phyloP scores from a whole-genome alignment of 1,284 basidiomycete species.

The Pseudozyma sp. region DNA sequence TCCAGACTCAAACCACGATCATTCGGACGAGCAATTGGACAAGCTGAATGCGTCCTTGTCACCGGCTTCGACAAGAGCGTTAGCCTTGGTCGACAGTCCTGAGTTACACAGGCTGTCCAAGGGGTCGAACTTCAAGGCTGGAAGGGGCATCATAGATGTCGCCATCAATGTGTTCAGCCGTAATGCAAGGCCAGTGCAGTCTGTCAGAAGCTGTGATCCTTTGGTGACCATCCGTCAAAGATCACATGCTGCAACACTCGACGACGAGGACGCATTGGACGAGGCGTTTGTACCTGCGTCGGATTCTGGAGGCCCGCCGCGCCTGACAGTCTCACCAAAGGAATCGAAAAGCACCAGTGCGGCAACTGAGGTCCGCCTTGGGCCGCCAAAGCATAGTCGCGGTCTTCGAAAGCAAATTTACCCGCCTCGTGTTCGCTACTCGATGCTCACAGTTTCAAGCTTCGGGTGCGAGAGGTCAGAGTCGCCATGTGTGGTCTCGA shows the following conservation, averaged over 20 bases:
- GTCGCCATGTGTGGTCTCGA: background rate
- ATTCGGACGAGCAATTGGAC: too few relatives aligned
- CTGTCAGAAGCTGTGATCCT: background rate
- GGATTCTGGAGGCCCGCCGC: background rate
- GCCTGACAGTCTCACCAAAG: background rate
- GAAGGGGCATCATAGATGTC: slow-evolving; percentile 1
- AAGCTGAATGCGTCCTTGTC: too few relatives aligned
- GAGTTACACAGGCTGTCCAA: too few relatives aligned
- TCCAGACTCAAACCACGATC: too few relatives aligned
- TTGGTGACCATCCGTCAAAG: background rate
- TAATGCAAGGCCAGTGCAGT: too few relatives aligned
- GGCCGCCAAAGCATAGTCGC: slow-evolving; percentile 29
- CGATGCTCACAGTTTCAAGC: background rate
- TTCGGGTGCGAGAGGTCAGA: background rate
- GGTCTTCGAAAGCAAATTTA: slow-evolving; percentile 30
- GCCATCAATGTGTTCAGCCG: slow-evolving; percentile 11
- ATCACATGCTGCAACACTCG: background rate
- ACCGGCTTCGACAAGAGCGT: too few relatives aligned
- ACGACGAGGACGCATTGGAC: background rate
- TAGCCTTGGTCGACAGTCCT: too few relatives aligned
- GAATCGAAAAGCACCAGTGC: background rate
- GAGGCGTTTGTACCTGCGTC: background rate
- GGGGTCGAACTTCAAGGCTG: background rate
- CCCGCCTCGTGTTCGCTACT: slow-evolving; percentile 32
- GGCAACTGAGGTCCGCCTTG: slow-evolving; percentile 3